These are phyloP conservation scores for Aphanomyces cochlioides DNA, from an alignment of 352 stramenopile species.

Conservation along the genomic window DNA sequence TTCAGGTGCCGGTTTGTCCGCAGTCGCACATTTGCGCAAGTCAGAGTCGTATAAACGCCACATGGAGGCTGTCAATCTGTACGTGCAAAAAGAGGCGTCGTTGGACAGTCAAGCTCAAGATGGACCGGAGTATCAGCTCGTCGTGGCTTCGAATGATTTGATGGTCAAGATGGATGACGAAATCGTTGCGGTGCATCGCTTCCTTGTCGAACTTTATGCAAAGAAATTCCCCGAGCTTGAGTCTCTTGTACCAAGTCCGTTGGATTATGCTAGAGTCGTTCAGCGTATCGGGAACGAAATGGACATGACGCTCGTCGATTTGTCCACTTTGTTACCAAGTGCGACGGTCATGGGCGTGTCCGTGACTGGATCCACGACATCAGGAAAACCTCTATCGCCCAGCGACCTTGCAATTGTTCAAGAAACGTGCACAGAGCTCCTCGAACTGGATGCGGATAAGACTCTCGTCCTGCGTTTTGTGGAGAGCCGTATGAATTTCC, in stretches of 20 bases:
- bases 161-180: conserved; percentile 94
- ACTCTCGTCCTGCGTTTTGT: conserved; percentile 88
- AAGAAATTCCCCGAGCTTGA: conserved; percentile 95
- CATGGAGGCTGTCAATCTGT: conserved; percentile 62
- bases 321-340: conserved; percentile 88
- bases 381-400: conserved; percentile 66
- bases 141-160: conserved; percentile 90
- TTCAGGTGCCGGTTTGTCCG: conserved; percentile 46
- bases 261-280: conserved; percentile 93
- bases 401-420: conserved; percentile 75
- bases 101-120: conserved; percentile 54
- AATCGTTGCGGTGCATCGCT: conserved; percentile 86
- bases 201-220: conserved; percentile 88
- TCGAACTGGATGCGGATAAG: conserved; percentile 85
- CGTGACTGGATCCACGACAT: conserved; percentile 90
- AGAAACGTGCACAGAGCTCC: conserved; percentile 77
- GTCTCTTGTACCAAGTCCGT: conserved; percentile 86
- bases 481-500: conserved; percentile 87
- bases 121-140: conserved; percentile 68
- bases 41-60: conserved; percentile 67
- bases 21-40: conserved; percentile 68
- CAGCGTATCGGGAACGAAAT: conserved; percentile 90
- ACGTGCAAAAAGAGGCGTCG: conserved; percentile 40
- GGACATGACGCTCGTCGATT: conserved; percentile 87
- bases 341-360: conserved; percentile 94